Evolutionary conservation across 106 monocot species (phyloP).

Genomic region (Alisma plantagoaquatica): DNA sequence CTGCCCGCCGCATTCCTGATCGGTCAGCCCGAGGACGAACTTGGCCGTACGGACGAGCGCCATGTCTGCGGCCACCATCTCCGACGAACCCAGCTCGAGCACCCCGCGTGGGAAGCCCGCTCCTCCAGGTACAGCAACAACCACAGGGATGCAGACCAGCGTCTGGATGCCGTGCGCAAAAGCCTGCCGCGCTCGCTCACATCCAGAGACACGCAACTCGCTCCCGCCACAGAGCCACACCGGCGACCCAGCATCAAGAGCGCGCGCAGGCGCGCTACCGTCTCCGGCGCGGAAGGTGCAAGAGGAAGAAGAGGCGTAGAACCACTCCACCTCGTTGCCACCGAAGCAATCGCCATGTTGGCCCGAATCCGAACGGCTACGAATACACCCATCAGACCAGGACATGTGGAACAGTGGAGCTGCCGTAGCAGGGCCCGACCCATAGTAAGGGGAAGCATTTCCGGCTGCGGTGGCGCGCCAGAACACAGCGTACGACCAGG

Average conservation of each 20-base stretch:
- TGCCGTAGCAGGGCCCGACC: too few relatives aligned
- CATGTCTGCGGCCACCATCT: conserved; percentile 7
- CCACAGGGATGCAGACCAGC: conserved; percentile 13
- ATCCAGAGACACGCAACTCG: conserved; percentile 9
- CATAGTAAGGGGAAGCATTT: background rate
- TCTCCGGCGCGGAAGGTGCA: conserved; percentile 25
- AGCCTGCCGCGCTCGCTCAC: conserved; percentile 14
- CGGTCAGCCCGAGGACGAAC: background rate
- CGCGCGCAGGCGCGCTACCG: conserved; percentile 21
- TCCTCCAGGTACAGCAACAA: too few relatives aligned
- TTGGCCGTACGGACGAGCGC: conserved; percentile 2
- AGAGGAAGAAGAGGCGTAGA: conserved; percentile 32
- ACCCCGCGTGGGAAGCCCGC: too few relatives aligned
- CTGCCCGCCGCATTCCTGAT: background rate
- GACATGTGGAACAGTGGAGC: too few relatives aligned
- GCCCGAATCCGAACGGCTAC: too few relatives aligned
- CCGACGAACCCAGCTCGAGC: conserved; percentile 15
- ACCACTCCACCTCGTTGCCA: conserved; percentile 67
- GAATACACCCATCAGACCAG: too few relatives aligned
- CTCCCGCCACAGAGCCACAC: conserved; percentile 12
- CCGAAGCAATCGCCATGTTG: too few relatives aligned
- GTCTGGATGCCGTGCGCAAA: conserved; percentile 10
- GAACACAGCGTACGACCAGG: conserved; percentile 52
- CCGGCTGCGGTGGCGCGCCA: conserved; percentile 23
- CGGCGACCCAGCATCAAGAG: conserved; percentile 15